Evolutionary conservation across 2,329 filamentous ascomycete species (phyloP), one percentile per base, ranked within the genome.

Genomic region (Arthrobotrys pseudoclavata): DNA sequence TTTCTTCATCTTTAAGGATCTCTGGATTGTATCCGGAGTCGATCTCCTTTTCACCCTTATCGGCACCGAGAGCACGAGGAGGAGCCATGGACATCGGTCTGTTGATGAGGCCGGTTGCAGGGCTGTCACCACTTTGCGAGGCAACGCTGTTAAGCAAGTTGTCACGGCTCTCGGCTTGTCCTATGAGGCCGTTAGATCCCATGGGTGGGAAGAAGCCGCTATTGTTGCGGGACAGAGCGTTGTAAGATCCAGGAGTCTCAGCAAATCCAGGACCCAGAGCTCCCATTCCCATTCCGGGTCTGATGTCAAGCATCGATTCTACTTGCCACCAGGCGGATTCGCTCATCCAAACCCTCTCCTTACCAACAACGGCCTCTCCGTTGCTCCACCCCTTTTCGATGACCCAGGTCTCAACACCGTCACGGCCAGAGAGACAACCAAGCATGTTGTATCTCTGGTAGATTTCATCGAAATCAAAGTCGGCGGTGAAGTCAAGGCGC

Each of bases 351-450:
- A 99, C 90, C 34, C 96, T 92, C 84, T 98, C 94, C 72, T 90
- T 91, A 69, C 96, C 96, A 34, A 98, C 87, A 4, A 97, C 90
- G 1, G 98, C 94, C 84, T 98, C 96, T 45, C 96, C 96, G 81
- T 99, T 99, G 85, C 93, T 97, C 96, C 96, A 99, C 0, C 96
- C 96, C 74, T 96, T 90, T 84, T 98, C 94, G 61, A 98, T 87
- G 72, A 96, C 88, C 93, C 95, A 99, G 81, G 89, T 96, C 82
- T 98, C 93, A 66, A 97, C 94, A 57, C 95, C 96, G 79, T 99
- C 96, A 79, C 90, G 90, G 70, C 96, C 96, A 79, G 97, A 93
- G 81, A 91, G 89, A 83, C 96, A 99, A 13, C 96, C 96, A 0
- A 99, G 87, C 4, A 89, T 86, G 4, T 90, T 87, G 83, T 97